Conservation (phyloP, 2,329 filamentous ascomycete species). For the Corinectria fuckeliana region DNA sequence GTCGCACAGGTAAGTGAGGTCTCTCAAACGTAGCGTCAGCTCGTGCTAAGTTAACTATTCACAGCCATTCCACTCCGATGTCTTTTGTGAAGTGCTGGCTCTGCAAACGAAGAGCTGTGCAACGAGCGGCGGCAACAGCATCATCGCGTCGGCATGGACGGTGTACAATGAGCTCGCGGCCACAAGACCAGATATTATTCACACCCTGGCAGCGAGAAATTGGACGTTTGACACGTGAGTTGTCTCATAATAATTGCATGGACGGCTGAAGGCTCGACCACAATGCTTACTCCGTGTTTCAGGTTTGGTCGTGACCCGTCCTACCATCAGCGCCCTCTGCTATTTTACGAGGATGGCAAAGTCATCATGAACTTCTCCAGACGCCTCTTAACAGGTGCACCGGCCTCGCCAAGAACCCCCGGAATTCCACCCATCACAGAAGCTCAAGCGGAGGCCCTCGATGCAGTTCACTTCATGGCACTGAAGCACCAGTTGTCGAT, state of each 20-base stretch:
- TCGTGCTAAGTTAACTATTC: not conserved
- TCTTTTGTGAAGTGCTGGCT: not conserved
- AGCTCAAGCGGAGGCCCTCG: constrained; percentile 58
- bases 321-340: constrained; percentile 6
- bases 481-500: constrained; percentile 51
- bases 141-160: constrained; percentile 61
- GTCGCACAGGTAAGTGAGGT: not conserved
- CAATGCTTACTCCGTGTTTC: constrained; percentile 25
- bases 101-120: constrained; percentile 9
- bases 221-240: constrained; percentile 53
- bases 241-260: not conserved
- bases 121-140: constrained; percentile 47
- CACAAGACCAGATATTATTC: constrained; percentile 63
- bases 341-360: constrained; percentile 5
- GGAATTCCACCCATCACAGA: constrained; percentile 62
- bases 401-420: constrained; percentile 50
- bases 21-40: not conserved
- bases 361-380: constrained; percentile 11
- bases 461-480: constrained; percentile 55
- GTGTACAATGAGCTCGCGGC: constrained; percentile 68
- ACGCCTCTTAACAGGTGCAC: not conserved
- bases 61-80: not conserved
- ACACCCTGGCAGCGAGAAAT: constrained; percentile 55
- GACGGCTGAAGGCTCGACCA: not conserved
- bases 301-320: not conserved